phyloP scores from a whole-genome alignment of 768 basidiomycete species.

The Piloderma croceum region DNA sequence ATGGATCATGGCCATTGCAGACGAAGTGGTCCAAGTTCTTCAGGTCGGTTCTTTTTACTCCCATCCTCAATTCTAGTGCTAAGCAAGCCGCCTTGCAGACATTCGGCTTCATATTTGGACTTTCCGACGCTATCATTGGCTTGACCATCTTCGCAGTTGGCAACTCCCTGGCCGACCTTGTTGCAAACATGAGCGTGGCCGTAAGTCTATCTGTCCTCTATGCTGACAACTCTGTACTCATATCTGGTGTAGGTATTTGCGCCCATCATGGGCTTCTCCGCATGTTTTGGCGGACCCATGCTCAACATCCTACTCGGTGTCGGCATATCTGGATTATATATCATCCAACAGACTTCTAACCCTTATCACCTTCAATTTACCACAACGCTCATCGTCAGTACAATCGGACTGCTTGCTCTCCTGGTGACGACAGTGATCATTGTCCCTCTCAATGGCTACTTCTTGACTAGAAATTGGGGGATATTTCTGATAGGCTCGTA shows the following conservation, averaged over 20 bases:
- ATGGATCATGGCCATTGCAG: constrained; percentile 98
- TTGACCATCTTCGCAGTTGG: constrained; percentile 95
- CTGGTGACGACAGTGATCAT: constrained; percentile 72
- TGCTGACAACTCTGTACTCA: background rate
- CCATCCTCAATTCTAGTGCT: background rate
- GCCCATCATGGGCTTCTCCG: constrained; percentile 92
- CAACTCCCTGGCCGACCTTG: constrained; percentile 93
- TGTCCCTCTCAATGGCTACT: constrained; percentile 81
- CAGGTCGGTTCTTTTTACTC: constrained; percentile 45
- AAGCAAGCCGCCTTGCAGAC: constrained; percentile 44
- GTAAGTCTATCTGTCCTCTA: constrained; percentile 33
- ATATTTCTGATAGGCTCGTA: constrained; percentile 73
- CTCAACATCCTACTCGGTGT: constrained; percentile 87
- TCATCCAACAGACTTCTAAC: constrained; percentile 57
- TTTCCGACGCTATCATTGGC: constrained; percentile 96
- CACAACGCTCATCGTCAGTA: constrained; percentile 78
- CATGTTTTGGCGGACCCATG: constrained; percentile 92
- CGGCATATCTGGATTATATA: constrained; percentile 85
- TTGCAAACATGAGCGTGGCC: constrained; percentile 95
- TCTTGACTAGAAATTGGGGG: constrained; percentile 79
- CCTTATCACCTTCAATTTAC: constrained; percentile 77
- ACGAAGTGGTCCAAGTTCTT: constrained; percentile 89
- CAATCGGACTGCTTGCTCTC: constrained; percentile 72
- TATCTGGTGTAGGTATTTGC: constrained; percentile 57
- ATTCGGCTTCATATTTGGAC: constrained; percentile 88